A percentile compares a stretch with the other conserved stretches of the same genome.
Evolutionary conservation across 371 early-diverging fungal genomes (phyloP).

Genomic region (Mortierella sp.): DNA sequence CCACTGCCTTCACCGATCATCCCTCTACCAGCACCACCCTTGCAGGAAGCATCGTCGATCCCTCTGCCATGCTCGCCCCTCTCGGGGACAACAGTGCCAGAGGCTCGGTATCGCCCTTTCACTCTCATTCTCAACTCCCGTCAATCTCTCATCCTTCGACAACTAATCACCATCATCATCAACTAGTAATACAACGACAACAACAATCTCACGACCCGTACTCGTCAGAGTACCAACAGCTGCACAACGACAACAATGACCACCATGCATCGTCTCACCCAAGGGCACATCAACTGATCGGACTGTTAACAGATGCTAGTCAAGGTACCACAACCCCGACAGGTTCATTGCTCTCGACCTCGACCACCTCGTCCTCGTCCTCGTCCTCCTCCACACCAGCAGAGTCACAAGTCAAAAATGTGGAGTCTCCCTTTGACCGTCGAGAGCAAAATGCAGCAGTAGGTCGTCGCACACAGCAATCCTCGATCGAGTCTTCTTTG

Average conservation of each 20-base stretch:
- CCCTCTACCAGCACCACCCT: background rate
- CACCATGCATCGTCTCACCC: background rate
- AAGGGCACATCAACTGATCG: background rate
- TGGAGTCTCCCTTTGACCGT: background rate
- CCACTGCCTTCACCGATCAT: background rate
- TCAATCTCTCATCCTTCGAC: background rate
- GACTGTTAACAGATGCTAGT: background rate
- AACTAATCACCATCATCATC: background rate
- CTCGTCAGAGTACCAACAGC: background rate
- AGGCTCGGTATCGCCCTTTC: background rate
- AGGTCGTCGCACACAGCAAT: conserved; percentile 8
- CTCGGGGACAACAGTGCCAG: background rate
- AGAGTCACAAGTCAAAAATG: background rate
- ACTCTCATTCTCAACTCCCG: background rate
- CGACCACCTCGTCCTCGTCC: background rate
- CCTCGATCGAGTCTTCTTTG: background rate
- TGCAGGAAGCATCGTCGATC: background rate
- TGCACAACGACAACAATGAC: background rate
- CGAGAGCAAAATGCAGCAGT: background rate
- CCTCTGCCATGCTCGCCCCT: background rate
- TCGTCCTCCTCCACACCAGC: background rate
- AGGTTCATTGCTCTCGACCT: background rate
- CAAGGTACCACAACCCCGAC: background rate
- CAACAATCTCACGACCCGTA: background rate
- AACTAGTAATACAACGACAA: background rate